Base-by-base conservation (phyloP, 192 early-diverging fungal species). In the Pilobolus umbonatus region DNA sequence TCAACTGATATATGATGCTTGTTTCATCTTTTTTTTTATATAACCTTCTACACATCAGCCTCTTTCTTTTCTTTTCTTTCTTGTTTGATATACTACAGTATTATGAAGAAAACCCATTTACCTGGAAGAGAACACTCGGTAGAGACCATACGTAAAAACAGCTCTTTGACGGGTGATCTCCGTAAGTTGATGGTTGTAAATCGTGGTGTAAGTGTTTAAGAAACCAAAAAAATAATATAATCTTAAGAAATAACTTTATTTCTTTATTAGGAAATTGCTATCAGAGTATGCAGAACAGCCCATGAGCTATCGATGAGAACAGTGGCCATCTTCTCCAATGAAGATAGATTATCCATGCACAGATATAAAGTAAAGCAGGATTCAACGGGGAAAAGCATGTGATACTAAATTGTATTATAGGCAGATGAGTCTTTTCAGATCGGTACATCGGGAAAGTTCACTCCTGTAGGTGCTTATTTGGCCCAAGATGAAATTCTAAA, bases 371-470 rank as follows among this genome's bases (percentile, higher is more conserved):
- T 85, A 79, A 8, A 38, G 10, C 9, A n/a, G n/a, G n/a, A n/a
- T n/a, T n/a, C n/a, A n/a, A n/a, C n/a, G n/a, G n/a, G n/a, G n/a
- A n/a, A n/a, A n/a, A n/a, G n/a, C n/a, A n/a, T n/a, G n/a, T n/a
- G n/a, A n/a, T n/a, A n/a, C n/a, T n/a, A n/a, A n/a, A n/a, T 45
- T 57, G 6, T 29, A n/a, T n/a, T 45, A n/a, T 63, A 74, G 72
- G 95, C 95, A 15, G 91, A 96, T 71, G 92, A 98, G 74, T 83
- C 92, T 4, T 98, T 89, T 83, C 94, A 94, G 76, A 92, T 98
- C 69, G 95, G 85, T 10, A 72, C 80, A 61, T 82, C 76, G 43
- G 88, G 85, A 60, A 69, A 84, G 45, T 86, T 81, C 61, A 87
- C 90, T 34, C 92, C 94, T 5, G 93, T 95, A 15, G 93, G 88